Conservation (phyloP, 352 stramenopile species). For the Phytophthora quininea region DNA sequence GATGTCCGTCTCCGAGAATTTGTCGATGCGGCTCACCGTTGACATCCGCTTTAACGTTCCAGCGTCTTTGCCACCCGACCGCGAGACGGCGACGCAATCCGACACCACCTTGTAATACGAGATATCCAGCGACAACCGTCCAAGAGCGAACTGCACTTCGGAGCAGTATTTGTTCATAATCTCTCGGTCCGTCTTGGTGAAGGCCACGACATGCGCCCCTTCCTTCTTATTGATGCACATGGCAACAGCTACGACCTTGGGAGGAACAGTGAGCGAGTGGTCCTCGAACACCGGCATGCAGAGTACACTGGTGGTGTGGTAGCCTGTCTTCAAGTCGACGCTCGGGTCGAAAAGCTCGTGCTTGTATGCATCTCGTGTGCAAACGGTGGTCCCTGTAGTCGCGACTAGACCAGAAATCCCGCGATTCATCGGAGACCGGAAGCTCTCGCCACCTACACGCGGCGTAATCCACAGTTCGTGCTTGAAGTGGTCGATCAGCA, state of each 20-base stretch:
- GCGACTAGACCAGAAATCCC: conserved; percentile 73
- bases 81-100: conserved; percentile 39
- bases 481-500: conserved; percentile 81
- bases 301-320: conserved; percentile 75
- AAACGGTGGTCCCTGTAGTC: conserved; percentile 59
- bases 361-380: conserved; percentile 75
- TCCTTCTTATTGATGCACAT: conserved; percentile 94
- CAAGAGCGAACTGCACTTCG: conserved; percentile 75
- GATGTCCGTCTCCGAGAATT: conserved; percentile 58
- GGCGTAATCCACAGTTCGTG: conserved; percentile 82
- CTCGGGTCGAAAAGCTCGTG: conserved; percentile 73
- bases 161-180: conserved; percentile 67
- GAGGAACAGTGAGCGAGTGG: conserved; percentile 42
- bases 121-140: conserved; percentile 69
- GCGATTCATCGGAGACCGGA: conserved; percentile 70
- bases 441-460: conserved; percentile 49
- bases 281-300: conserved; percentile 81
- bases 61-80: conserved; percentile 2
- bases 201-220: conserved; percentile 67
- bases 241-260: conserved; percentile 68
- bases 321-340: conserved; percentile 75
- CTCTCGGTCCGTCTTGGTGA: conserved; percentile 60
- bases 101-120: conserved; percentile 82
- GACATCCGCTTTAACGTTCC: conserved; percentile 27
- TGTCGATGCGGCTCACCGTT: conserved; percentile 28